Percentiles rank a stretch among this genome's conserved stretches.
Evolutionary conservation across 1,284 basidiomycete genomes (phyloP).

Genomic region (Naganishia sp.): DNA sequence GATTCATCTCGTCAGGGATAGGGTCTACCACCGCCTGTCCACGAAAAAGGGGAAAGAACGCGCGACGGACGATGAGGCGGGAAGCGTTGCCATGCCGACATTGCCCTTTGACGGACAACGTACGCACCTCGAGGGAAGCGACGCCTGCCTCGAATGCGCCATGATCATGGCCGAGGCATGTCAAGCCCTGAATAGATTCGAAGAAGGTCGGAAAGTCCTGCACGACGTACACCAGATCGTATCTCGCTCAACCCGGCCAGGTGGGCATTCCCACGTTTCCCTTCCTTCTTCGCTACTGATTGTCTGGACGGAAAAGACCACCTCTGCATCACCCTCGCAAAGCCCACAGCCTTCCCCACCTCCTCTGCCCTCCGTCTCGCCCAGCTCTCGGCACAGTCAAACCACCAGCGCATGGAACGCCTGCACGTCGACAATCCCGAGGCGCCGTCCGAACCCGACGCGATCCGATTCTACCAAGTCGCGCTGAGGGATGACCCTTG

Average conservation of each 20-base stretch:
- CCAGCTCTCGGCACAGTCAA: constrained; percentile 14
- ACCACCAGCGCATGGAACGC: constrained; percentile 20
- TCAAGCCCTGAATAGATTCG: constrained; percentile 63
- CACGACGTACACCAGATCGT: constrained; percentile 39
- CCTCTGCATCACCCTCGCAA: constrained; percentile 12
- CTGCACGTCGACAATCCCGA: constrained; percentile 60
- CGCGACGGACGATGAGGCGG: background rate
- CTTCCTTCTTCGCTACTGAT: background rate
- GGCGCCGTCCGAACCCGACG: constrained; percentile 62
- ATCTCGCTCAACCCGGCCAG: constrained; percentile 40
- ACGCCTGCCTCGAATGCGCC: constrained; percentile 68
- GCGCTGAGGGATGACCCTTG: constrained; percentile 75
- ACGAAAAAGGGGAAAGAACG: constrained; percentile 11
- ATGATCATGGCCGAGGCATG: constrained; percentile 78
- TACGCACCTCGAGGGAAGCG: background rate
- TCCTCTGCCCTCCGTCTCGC: constrained; percentile 34
- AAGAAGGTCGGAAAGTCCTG: constrained; percentile 49
- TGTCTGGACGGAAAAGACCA: background rate
- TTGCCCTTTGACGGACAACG: constrained; percentile 1
- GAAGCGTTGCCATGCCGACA: too few relatives aligned
- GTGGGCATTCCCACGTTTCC: constrained; percentile 2
- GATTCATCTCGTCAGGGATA: constrained; percentile 27
- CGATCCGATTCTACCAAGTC: constrained; percentile 68
- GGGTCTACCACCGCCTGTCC: background rate
- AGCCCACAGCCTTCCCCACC: background rate